phyloP scores from a whole-genome alignment of 306 rosid species.

The Prunus campanulata region DNA sequence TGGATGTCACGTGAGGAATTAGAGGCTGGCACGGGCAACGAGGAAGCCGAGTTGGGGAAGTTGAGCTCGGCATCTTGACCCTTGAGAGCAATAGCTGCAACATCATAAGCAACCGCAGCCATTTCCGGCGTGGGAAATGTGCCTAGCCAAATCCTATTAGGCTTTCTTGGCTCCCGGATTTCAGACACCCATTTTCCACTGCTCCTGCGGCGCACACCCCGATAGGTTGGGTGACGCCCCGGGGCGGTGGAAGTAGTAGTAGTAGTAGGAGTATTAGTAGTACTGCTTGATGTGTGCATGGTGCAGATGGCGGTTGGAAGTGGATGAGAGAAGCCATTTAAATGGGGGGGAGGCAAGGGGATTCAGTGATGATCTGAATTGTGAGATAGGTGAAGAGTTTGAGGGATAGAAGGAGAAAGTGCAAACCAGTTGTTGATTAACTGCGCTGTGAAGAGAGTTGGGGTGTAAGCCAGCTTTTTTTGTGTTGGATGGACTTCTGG shows the following conservation, averaged over 20 bases:
- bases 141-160: constrained; percentile 77
- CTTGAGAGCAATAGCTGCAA: constrained; percentile 85
- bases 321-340: constrained; percentile 42
- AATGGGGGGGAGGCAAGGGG: constrained; percentile 17
- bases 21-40: constrained; percentile 79
- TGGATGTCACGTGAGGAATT: constrained; percentile 74
- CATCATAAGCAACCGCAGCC: constrained; percentile 95
- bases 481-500: constrained; percentile 35
- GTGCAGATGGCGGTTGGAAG: constrained; percentile 12
- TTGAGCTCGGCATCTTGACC: constrained; percentile 71
- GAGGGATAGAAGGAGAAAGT: constrained; percentile 20
- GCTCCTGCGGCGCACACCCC: constrained; percentile 50
- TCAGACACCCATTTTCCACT: constrained; percentile 65
- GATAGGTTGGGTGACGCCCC: constrained; percentile 37
- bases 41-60: constrained; percentile 78
- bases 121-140: constrained; percentile 85
- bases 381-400: neutral
- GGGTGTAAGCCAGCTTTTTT: constrained; percentile 46
- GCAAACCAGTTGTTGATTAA: constrained; percentile 58
- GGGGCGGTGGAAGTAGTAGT: constrained; percentile 7
- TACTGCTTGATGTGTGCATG: constrained; percentile 22
- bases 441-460: constrained; percentile 28
- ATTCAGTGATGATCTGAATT: neutral
- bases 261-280: neutral
- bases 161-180: constrained; percentile 48